A percentile compares a stretch with the other conserved stretches of the same genome.
These are phyloP conservation scores for Podila horticola DNA, from an alignment of 192 early-diverging fungal species.

Conservation along the genomic window DNA sequence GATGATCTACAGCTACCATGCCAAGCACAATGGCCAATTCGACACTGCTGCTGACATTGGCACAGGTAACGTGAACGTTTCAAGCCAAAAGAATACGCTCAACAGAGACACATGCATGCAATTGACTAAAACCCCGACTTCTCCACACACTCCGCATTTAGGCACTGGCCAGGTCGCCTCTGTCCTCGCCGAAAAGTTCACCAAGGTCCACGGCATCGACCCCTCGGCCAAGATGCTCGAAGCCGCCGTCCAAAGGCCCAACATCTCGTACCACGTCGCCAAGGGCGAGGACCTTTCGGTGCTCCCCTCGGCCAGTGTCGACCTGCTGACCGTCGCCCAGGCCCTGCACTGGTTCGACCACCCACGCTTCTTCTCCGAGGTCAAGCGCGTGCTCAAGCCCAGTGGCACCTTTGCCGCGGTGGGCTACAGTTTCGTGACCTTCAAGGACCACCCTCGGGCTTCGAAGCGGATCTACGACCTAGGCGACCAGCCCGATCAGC, in stretches of 20 bases:
- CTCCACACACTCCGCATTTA: background rate
- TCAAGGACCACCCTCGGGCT: conserved; percentile 52
- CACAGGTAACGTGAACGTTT: conserved; percentile 16
- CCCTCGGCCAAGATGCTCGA: conserved; percentile 51
- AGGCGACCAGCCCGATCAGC: conserved; percentile 30
- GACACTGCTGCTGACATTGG: conserved; percentile 62
- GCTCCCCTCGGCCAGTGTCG: conserved; percentile 42
- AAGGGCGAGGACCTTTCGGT: conserved; percentile 52
- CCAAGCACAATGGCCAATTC: conserved; percentile 42
- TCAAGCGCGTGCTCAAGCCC: conserved; percentile 68
- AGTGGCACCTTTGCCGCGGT: conserved; percentile 66
- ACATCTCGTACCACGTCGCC: conserved; percentile 54
- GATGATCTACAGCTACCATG: conserved; percentile 59
- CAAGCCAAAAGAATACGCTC: background rate
- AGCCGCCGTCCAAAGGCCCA: conserved; percentile 47
- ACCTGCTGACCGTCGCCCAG: conserved; percentile 60
- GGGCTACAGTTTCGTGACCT: conserved; percentile 55
- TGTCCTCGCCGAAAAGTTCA: conserved; percentile 58
- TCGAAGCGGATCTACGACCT: conserved; percentile 36
- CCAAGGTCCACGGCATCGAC: conserved; percentile 60
- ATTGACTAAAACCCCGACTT: background rate
- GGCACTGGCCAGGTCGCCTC: conserved; percentile 67
- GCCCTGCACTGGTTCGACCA: conserved; percentile 70
- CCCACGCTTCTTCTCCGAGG: conserved; percentile 63
- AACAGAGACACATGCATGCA: background rate